These are phyloP conservation scores for Phytopythium litorale DNA, from an alignment of 352 stramenopile species.

Conservation along the genomic window DNA sequence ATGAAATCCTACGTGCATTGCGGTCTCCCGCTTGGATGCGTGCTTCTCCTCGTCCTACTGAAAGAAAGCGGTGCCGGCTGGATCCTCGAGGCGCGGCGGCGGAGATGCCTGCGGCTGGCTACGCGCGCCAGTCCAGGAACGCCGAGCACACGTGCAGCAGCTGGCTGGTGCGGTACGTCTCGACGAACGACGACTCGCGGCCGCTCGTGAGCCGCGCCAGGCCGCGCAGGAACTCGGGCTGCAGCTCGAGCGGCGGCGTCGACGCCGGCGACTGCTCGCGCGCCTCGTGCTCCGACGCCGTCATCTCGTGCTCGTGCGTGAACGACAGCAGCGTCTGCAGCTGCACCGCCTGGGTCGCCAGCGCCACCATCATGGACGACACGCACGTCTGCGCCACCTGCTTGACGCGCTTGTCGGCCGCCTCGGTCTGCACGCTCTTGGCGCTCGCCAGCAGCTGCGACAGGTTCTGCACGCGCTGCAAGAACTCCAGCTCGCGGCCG, in stretches of 20 bases:
- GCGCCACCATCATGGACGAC: conserved; percentile 58
- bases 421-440: conserved; percentile 14
- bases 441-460: conserved; percentile 47
- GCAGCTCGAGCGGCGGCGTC: conserved; percentile 34
- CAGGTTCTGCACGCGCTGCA: conserved; percentile 56
- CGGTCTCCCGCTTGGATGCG: neutral
- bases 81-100: too few relatives aligned
- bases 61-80: neutral
- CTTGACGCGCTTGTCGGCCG: conserved; percentile 11
- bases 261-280: conserved; percentile 8
- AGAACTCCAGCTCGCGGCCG: conserved; percentile 50
- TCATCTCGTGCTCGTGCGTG: conserved; percentile 39
- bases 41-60: neutral
- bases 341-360: conserved; percentile 48
- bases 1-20: conserved; percentile 5
- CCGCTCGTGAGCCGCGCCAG: conserved; percentile 37
- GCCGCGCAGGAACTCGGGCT: conserved; percentile 38
- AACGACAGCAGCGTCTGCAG: conserved; percentile 47
- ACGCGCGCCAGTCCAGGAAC: conserved; percentile 60
- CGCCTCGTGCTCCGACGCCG: conserved; percentile 9
- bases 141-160: conserved; percentile 52
- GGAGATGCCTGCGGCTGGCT: neutral
- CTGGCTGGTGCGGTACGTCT: conserved; percentile 51
- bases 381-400: conserved; percentile 42
- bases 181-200: conserved; percentile 48